Percentiles rank a stretch among this genome's conserved stretches.
Conservation (phyloP, 2,329 filamentous ascomycete species). For the Beauveria sp. region DNA sequence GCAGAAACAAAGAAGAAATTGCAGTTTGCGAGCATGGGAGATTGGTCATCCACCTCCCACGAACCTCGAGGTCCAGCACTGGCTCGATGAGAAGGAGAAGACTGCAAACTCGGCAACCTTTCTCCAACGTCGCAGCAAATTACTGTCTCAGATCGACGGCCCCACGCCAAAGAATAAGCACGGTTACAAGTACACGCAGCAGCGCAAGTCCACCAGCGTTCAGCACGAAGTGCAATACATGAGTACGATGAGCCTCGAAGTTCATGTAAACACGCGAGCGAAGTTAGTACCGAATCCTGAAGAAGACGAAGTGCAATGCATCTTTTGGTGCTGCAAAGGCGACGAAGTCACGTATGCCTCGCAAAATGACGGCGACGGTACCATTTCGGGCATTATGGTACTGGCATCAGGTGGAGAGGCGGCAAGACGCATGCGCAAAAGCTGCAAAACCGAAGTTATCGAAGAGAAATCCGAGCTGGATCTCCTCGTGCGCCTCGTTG, state of each 20-base stretch:
- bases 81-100: neutral
- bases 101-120: slow-evolving; percentile 14
- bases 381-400: slow-evolving; percentile 64
- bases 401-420: slow-evolving; percentile 56
- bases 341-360: slow-evolving; percentile 48
- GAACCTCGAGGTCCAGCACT: slow-evolving; percentile 52
- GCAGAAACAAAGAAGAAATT: slow-evolving; percentile 15
- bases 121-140: slow-evolving; percentile 25
- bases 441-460: slow-evolving; percentile 56
- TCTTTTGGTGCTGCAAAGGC: slow-evolving; percentile 86
- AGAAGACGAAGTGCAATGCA: slow-evolving; percentile 76
- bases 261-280: slow-evolving; percentile 83
- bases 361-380: slow-evolving; percentile 33
- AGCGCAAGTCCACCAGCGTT: slow-evolving; percentile 64
- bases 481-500: slow-evolving; percentile 74
- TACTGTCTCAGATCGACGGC: slow-evolving; percentile 78
- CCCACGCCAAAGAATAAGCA: slow-evolving; percentile 76
- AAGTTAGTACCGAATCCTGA: slow-evolving; percentile 81
- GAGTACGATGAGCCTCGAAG: slow-evolving; percentile 90
- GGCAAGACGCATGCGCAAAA: slow-evolving; percentile 53
- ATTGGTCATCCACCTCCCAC: slow-evolving; percentile 64
- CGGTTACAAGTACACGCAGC: slow-evolving; percentile 81
- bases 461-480: slow-evolving; percentile 77
- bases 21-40: slow-evolving; percentile 61
- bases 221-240: slow-evolving; percentile 86